Evolutionary conservation across 495 filamentous ascomycete genomes (phyloP).

Genomic region (Penicillium maclennaniae): DNA sequence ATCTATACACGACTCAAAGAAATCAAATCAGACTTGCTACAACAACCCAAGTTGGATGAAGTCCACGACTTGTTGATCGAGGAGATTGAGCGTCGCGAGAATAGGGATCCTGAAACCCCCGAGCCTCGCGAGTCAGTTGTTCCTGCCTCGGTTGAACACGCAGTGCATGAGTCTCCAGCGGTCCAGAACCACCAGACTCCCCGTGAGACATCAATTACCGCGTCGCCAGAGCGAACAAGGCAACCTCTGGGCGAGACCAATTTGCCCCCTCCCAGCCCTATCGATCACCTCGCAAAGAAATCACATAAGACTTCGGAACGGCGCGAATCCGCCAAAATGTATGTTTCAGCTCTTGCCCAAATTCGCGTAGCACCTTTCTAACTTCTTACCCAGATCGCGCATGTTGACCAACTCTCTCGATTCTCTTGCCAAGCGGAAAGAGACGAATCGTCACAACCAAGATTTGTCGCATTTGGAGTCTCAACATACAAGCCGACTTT

Average conservation of each 20-base stretch:
- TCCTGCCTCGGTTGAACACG: neutral
- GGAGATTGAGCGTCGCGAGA: neutral
- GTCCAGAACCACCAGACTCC: neutral
- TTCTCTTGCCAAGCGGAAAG: neutral
- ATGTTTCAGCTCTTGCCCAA: neutral
- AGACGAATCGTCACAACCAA: slow-evolving; percentile 8
- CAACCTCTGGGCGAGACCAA: neutral
- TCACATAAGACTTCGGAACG: neutral
- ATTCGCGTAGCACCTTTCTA: neutral
- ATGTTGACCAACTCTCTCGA: neutral
- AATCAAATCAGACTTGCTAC: slow-evolving; percentile 11
- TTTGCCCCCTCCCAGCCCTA: neutral
- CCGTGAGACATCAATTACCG: neutral
- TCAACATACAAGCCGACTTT: neutral
- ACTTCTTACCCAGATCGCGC: neutral
- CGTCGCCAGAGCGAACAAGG: neutral
- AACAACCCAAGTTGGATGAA: neutral
- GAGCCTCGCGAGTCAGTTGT: neutral
- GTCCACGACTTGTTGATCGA: slow-evolving; percentile 1
- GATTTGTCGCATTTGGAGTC: slow-evolving; percentile 3
- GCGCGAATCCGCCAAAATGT: slow-evolving; percentile 4
- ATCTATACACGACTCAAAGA: slow-evolving; percentile 32
- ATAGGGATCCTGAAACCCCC: neutral
- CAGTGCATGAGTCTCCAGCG: neutral
- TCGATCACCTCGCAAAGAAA: neutral